phyloP scores from a whole-genome alignment of 1,139 yeast genomes.

The Hansenula lynferdii region DNA sequence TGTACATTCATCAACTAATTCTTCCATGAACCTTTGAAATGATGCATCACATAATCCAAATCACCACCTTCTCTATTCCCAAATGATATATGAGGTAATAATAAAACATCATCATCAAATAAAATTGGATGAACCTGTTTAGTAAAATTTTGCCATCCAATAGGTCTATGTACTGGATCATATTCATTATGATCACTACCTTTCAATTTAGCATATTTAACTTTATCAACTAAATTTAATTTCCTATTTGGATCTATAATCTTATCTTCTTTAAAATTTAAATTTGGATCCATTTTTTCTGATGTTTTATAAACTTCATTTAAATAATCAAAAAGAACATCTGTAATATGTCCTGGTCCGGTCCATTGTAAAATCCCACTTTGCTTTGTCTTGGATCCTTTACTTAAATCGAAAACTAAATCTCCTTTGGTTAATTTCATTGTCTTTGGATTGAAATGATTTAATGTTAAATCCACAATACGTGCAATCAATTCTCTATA shows the following conservation, averaged over 20 bases:
- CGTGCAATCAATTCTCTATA: slow-evolving; percentile 48
- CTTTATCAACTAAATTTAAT: neutral
- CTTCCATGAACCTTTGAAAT: slow-evolving; percentile 69
- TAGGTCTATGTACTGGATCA: slow-evolving; percentile 3
- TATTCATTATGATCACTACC: slow-evolving; percentile 6
- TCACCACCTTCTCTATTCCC: neutral
- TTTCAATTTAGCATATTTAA: slow-evolving; percentile 5
- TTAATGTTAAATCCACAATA: slow-evolving; percentile 46
- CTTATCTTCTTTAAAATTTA: slow-evolving; percentile 17
- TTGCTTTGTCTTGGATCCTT: slow-evolving; percentile 11
- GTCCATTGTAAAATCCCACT: slow-evolving; percentile 52
- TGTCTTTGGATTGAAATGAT: slow-evolving; percentile 26
- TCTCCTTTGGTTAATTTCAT: slow-evolving; percentile 25
- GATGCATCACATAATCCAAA: slow-evolving; percentile 49
- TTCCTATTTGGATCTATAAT: slow-evolving; percentile 23
- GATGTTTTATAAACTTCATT: slow-evolving; percentile 30
- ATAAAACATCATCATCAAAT: slow-evolving; percentile 9
- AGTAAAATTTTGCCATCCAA: slow-evolving; percentile 17
- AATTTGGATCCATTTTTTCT: neutral
- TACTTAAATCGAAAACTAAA: slow-evolving; percentile 14
- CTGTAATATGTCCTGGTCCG: slow-evolving; percentile 59
- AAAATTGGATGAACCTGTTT: slow-evolving; percentile 9
- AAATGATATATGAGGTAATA: slow-evolving; percentile 6
- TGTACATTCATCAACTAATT: no score
- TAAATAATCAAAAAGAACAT: slow-evolving; percentile 44